phyloP scores from a whole-genome alignment of 257 asterid genomes.

The Fraxinus quadrangulata region DNA sequence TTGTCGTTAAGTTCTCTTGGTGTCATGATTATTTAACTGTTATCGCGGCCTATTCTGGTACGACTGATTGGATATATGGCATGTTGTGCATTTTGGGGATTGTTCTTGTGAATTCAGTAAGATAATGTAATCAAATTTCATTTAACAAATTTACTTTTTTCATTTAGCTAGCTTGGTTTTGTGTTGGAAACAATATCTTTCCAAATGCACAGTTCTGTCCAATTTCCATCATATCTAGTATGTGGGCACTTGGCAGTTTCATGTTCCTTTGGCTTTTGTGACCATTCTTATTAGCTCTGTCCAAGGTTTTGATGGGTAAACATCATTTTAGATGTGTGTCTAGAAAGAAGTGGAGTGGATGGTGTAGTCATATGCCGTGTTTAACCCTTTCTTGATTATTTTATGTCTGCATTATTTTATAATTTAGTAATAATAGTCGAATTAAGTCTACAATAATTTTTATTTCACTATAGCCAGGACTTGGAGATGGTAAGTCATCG shows the following conservation, averaged over 20 bases:
- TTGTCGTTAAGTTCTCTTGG: background rate
- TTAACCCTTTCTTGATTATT: background rate
- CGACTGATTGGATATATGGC: background rate
- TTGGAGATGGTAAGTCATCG: slow-evolving; percentile 71
- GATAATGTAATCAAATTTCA: background rate
- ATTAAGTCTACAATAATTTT: slow-evolving; percentile 28
- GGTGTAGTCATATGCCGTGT: background rate
- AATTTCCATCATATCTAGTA: background rate
- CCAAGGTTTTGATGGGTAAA: background rate
- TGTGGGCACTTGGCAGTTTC: background rate
- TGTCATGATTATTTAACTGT: background rate
- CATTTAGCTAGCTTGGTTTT: background rate
- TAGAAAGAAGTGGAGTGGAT: background rate
- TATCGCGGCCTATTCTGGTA: background rate
- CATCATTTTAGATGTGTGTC: background rate
- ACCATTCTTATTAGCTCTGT: background rate
- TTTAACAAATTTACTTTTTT: background rate
- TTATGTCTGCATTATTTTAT: slow-evolving; percentile 1
- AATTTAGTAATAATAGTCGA: slow-evolving; percentile 19
- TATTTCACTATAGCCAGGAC: slow-evolving; percentile 68
- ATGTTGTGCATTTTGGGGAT: background rate
- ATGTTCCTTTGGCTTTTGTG: background rate
- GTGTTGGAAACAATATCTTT: background rate
- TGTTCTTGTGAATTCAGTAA: background rate
- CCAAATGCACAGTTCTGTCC: background rate